Percentiles rank a stretch among this genome's conserved stretches.
These are phyloP conservation scores for Curvularia lunata DNA, from an alignment of 2,329 filamentous ascomycete species.

Conservation along the genomic window DNA sequence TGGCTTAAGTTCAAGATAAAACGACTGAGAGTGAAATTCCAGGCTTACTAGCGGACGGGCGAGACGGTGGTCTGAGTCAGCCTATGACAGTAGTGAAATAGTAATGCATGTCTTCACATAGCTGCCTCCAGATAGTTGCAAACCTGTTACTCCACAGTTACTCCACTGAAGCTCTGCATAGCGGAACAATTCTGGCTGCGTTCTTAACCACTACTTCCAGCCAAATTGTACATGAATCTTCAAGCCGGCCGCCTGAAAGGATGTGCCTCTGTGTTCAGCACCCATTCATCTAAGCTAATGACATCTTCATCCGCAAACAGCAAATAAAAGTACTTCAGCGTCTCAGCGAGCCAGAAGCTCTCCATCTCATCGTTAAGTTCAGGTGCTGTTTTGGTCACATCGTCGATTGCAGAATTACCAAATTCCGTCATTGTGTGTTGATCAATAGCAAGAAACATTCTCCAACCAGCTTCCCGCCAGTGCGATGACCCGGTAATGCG, in stretches of 20 bases:
- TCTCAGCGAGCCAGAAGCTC: conserved; percentile 76
- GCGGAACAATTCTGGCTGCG: too few relatives aligned
- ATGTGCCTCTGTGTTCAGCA: conserved; percentile 60
- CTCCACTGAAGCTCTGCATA: too few relatives aligned
- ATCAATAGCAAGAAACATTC: conserved; percentile 72
- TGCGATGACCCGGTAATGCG: conserved; percentile 70
- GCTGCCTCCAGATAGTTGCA: too few relatives aligned
- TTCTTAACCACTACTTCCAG: too few relatives aligned
- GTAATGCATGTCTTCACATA: too few relatives aligned
- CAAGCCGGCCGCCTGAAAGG: conserved; percentile 45
- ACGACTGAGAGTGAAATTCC: too few relatives aligned
- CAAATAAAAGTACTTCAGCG: conserved; percentile 71
- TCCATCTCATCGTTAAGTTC: conserved; percentile 69
- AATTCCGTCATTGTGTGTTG: conserved; percentile 66
- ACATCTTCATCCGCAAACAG: conserved; percentile 66
- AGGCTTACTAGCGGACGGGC: too few relatives aligned
- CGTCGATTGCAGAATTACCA: conserved; percentile 69
- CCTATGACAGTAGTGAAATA: too few relatives aligned
- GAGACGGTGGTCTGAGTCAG: too few relatives aligned
- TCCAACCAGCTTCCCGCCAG: conserved; percentile 74
- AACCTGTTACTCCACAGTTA: too few relatives aligned
- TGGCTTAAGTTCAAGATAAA: too few relatives aligned
- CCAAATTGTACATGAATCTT: neutral
- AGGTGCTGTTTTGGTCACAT: conserved; percentile 63
- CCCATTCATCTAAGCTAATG: conserved; percentile 69